Evolutionary conservation across 345 rosid genomes (phyloP).

Genomic region (Toxicodendron radicans): DNA sequence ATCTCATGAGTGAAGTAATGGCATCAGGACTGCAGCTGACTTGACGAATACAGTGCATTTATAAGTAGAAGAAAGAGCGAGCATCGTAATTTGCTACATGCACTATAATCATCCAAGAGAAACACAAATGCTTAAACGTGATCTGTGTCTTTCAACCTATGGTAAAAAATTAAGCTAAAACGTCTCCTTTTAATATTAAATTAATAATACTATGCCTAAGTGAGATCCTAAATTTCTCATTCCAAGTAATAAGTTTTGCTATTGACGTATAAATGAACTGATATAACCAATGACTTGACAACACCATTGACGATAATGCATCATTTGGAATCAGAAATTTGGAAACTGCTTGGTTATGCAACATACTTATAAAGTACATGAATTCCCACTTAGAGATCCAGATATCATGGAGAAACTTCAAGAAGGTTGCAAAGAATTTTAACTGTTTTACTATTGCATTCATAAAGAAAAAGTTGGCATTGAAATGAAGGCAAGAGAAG

Average conservation of each 20-base stretch:
- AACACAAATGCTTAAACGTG: neutral
- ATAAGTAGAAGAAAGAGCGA: neutral
- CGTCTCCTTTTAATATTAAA: neutral
- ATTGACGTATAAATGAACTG: too few relatives aligned
- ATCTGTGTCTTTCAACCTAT: too few relatives aligned
- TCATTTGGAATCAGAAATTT: too few relatives aligned
- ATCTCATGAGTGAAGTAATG: neutral
- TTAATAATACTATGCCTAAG: too few relatives aligned
- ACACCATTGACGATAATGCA: too few relatives aligned
- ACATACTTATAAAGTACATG: neutral
- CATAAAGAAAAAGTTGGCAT: neutral
- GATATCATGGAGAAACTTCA: neutral
- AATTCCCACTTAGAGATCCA: neutral
- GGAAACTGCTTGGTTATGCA: too few relatives aligned
- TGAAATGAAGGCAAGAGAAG: neutral
- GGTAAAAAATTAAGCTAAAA: too few relatives aligned
- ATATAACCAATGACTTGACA: too few relatives aligned
- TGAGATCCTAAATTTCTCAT: too few relatives aligned
- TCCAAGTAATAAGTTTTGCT: too few relatives aligned
- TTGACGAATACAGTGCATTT: neutral
- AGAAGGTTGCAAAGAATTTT: neutral
- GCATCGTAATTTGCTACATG: neutral
- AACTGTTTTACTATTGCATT: constrained; percentile 6
- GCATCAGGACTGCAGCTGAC: neutral
- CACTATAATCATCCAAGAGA: neutral